A percentile compares a stretch with the other conserved stretches of the same genome.
Evolutionary conservation across 2,329 filamentous ascomycete species (phyloP).

Genomic region (Apiospora pterosperma): DNA sequence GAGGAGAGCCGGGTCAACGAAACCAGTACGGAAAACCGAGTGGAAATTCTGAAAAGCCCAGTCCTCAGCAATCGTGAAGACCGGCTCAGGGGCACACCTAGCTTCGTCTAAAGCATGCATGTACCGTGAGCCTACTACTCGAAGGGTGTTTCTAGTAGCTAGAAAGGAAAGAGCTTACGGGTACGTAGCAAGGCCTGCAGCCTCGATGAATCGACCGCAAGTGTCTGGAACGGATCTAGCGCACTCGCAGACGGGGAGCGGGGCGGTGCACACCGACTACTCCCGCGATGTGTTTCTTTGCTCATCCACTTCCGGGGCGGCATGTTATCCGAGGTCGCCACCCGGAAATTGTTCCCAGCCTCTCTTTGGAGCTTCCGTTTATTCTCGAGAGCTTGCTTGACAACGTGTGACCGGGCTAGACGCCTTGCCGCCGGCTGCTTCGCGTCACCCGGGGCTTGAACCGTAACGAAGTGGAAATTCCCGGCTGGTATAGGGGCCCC

Average conservation of each 20-base stretch:
- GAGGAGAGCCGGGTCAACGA: slow-evolving; percentile 33
- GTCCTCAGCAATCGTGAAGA: slow-evolving; percentile 34
- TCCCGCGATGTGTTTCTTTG: not conserved
- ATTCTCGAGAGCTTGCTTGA: slow-evolving; percentile 21
- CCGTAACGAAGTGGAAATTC: not conserved
- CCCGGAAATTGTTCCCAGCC: slow-evolving; percentile 21
- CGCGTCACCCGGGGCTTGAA: slow-evolving; percentile 10
- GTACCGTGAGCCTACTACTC: not conserved
- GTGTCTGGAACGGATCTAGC: slow-evolving; percentile 19
- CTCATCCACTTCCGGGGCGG: not conserved
- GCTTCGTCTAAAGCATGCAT: slow-evolving; percentile 16
- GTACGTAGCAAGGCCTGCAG: slow-evolving; percentile 15
- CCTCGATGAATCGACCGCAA: slow-evolving; percentile 18
- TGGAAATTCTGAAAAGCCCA: slow-evolving; percentile 34
- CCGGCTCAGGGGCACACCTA: slow-evolving; percentile 26
- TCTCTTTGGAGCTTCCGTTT: slow-evolving; percentile 26
- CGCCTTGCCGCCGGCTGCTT: slow-evolving; percentile 18
- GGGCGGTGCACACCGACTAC: not conserved
- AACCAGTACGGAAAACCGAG: slow-evolving; percentile 28
- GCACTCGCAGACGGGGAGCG: not conserved
- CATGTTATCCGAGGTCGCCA: slow-evolving; percentile 11
- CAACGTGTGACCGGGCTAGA: slow-evolving; percentile 27
- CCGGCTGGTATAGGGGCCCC: too few species aligned
- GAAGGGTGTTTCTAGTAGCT: not conserved
- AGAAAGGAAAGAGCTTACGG: slow-evolving; percentile 13